Conservation (phyloP, 1,284 basidiomycete genomes). For the Mycena sp. region DNA sequence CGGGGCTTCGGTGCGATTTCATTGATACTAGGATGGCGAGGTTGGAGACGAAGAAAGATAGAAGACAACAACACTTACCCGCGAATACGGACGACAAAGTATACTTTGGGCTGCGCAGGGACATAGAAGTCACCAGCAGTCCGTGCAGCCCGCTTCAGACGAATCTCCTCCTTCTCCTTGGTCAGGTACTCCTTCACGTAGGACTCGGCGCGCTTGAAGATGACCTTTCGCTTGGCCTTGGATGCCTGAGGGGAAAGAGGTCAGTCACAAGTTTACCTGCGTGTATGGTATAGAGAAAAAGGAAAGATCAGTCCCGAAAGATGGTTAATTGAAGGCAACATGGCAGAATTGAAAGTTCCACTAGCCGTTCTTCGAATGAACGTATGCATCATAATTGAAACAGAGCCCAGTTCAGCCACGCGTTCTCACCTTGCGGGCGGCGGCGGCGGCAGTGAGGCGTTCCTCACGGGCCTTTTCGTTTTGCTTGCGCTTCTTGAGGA, state of each 20-base stretch:
- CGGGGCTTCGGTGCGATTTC: slow-evolving; percentile 99
- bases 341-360: slow-evolving; percentile 49
- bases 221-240: slow-evolving; percentile 86
- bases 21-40: slow-evolving; percentile 81
- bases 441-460: slow-evolving; percentile 85
- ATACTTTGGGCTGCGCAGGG: slow-evolving; percentile 95
- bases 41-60: background rate
- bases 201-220: slow-evolving; percentile 99
- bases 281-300: slow-evolving; percentile 7
- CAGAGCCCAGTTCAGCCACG: slow-evolving; percentile 25
- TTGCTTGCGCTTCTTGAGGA: slow-evolving; percentile 99
- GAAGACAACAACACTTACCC: slow-evolving; percentile 65
- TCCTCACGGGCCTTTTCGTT: slow-evolving; percentile 98
- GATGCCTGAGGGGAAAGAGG: slow-evolving; percentile 25
- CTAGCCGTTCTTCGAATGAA: slow-evolving; percentile 79
- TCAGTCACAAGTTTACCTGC: slow-evolving; percentile 3
- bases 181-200: slow-evolving; percentile 97
- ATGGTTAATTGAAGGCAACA: slow-evolving; percentile 94
- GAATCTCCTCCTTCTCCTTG: slow-evolving; percentile 97
- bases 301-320: slow-evolving; percentile 90
- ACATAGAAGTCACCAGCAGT: slow-evolving; percentile 97
- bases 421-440: slow-evolving; percentile 90
- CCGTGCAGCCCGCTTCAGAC: slow-evolving; percentile 94
- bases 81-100: slow-evolving; percentile 97
- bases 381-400: slow-evolving; percentile 82